Evolutionary conservation across 441 rosid species (phyloP), one percentile per base, ranked within the genome.

Genomic region (Brassica balearica): DNA sequence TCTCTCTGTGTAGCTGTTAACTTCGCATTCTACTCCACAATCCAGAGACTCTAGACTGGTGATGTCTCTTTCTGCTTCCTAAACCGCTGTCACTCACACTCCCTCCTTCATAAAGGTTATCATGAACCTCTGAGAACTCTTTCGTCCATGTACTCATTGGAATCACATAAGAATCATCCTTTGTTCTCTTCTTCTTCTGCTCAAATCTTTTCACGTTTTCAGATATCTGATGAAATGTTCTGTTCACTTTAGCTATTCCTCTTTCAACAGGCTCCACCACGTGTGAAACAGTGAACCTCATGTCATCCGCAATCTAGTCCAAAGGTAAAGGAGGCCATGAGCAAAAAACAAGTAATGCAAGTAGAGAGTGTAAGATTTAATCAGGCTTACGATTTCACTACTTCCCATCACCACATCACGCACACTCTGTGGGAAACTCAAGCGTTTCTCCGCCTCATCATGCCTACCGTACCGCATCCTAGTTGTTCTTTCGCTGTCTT

Each of bases 231-330:
- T 91, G 98, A 71, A 95, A 85, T 43, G 92, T 93, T 84, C 81
- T 87, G 69, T 95, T 95, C 71, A 95, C 89, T 83, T 85, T 91
- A 17, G 98, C 94, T 72, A 95, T 84, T 69, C 99, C 99, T 83
- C 97, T 91, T 76, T 95, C 98, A 7, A 93, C 99, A 8, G 99
- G 99, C 73, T 95, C 96, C 53, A 95, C 99, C 71, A 95, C 97
- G 17, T 95, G 99, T 0, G 98, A 95, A 6, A 95, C 98, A 17
- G 99, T 95, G 77, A 90, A 95, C 87, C 89, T 95, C 99, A 95
- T 93, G 87, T 95, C 99, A 78, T 93, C 99, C 68, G 84, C 98
- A 79, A 95, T 95, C 98, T 95, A 84, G 55, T 6, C 62, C 71
- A 51, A 67, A 32, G 27, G 15, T 62, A 46, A 29, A 29, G 34